Percentiles rank a stretch among this genome's conserved stretches.
These are phyloP conservation scores for Pelargonium nanum DNA, from an alignment of 345 rosid species.

Conservation along the genomic window DNA sequence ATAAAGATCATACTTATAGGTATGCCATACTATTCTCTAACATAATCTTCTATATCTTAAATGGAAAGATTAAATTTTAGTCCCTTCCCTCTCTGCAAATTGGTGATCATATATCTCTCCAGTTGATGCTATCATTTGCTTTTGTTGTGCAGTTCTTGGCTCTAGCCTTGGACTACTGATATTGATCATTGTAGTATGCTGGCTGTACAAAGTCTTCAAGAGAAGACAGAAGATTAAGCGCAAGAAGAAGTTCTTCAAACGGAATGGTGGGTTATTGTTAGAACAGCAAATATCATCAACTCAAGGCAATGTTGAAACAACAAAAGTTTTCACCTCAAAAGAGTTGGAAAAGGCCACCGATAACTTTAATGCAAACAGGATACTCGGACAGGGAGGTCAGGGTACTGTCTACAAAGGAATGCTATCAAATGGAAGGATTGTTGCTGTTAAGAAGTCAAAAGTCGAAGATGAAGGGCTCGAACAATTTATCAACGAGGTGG, in stretches of 20 bases:
- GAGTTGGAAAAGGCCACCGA: constrained; percentile 14
- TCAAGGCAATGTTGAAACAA: constrained; percentile 8
- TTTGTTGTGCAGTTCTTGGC: neutral
- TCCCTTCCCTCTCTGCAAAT: too few species aligned
- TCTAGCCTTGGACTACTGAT: constrained; percentile 2
- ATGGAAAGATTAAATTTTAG: too few species aligned
- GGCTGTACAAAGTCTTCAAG: constrained; percentile 5
- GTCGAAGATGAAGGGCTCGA: constrained; percentile 1
- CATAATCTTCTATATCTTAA: neutral
- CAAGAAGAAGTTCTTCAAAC: constrained; percentile 7
- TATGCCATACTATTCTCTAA: neutral
- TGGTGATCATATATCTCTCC: too few species aligned
- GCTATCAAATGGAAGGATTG: constrained; percentile 11
- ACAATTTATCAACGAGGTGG: constrained; percentile 19
- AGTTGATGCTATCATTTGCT: too few species aligned
- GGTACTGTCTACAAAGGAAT: too few species aligned
- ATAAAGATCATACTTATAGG: neutral
- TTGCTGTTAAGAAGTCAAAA: constrained; percentile 14
- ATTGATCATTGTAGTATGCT: constrained; percentile 1
- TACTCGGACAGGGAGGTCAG: constrained; percentile 15
- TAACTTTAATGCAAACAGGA: constrained; percentile 4
- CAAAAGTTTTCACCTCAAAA: constrained; percentile 4
- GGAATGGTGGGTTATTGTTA: constrained; percentile 11
- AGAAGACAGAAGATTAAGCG: constrained; percentile 3
- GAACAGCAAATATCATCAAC: constrained; percentile 6